These are phyloP conservation scores for Penicillium angulare DNA, from an alignment of 495 filamentous ascomycete species.

Conservation along the genomic window DNA sequence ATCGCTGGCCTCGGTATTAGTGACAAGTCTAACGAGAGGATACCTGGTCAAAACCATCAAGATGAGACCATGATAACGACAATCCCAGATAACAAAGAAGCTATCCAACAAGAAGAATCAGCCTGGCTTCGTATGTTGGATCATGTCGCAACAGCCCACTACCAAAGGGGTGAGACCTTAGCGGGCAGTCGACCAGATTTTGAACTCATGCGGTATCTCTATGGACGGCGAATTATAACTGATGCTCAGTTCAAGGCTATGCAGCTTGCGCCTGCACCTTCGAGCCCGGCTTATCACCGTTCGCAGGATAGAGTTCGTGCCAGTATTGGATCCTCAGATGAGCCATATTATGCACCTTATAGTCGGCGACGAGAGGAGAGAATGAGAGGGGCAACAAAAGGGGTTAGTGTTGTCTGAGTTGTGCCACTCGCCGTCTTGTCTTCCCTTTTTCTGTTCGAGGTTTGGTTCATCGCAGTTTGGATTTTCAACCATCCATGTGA, in stretches of 20 bases:
- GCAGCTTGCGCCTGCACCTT: slow-evolving; percentile 42
- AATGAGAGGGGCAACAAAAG: slow-evolving; percentile 38
- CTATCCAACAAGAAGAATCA: slow-evolving; percentile 2
- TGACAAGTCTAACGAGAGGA: background rate
- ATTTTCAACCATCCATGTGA: background rate
- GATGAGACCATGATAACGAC: no score
- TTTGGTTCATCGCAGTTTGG: background rate
- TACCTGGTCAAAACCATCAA: background rate
- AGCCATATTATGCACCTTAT: slow-evolving; percentile 47
- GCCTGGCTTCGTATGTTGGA: slow-evolving; percentile 43
- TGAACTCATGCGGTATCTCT: slow-evolving; percentile 47
- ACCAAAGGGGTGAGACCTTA: slow-evolving; percentile 38
- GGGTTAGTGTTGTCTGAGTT: slow-evolving; percentile 35
- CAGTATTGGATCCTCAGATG: slow-evolving; percentile 44
- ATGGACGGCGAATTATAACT: slow-evolving; percentile 39
- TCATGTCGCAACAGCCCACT: slow-evolving; percentile 39
- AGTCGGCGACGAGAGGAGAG: slow-evolving; percentile 44
- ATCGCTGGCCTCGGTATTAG: background rate
- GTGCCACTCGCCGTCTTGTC: slow-evolving; percentile 4
- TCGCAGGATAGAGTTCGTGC: slow-evolving; percentile 42
- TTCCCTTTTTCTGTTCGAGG: background rate
- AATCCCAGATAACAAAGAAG: no score
- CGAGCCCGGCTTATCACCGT: slow-evolving; percentile 45
- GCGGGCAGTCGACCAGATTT: slow-evolving; percentile 42
- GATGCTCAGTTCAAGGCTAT: slow-evolving; percentile 47